Evolutionary conservation across 257 asterid species (phyloP).

Genomic region (Linderniella brevidens): DNA sequence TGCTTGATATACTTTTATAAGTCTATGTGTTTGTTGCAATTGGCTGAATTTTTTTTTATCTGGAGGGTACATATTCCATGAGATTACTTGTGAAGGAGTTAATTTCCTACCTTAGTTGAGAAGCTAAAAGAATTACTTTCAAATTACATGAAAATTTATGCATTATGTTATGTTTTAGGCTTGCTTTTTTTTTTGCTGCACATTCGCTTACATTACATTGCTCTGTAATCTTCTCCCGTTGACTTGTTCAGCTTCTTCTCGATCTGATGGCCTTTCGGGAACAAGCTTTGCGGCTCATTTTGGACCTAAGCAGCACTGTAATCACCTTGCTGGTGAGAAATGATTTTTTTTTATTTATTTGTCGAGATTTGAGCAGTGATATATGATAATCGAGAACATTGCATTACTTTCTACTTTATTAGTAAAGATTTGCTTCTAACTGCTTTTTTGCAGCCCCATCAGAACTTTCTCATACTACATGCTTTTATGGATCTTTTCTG

Average conservation of each 20-base stretch:
- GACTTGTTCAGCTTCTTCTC: constrained; percentile 71
- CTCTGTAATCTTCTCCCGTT: constrained; percentile 13
- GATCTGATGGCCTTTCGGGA: constrained; percentile 97
- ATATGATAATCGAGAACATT: neutral
- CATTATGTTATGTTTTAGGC: neutral
- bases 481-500: constrained; percentile 98
- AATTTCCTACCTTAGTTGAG: too few relatives aligned
- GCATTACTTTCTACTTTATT: neutral
- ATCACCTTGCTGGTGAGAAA: constrained; percentile 89
- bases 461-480: constrained; percentile 86
- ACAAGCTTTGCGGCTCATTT: constrained; percentile 91
- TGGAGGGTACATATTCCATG: too few relatives aligned
- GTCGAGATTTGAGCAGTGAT: neutral
- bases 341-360: constrained; percentile 6
- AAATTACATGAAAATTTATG: neutral
- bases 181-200: constrained; percentile 7
- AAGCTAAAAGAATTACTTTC: neutral
- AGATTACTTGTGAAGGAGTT: too few relatives aligned
- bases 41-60: too few relatives aligned
- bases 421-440: constrained; percentile 8
- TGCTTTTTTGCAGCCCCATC: constrained; percentile 81
- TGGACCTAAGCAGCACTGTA: constrained; percentile 97
- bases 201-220: neutral
- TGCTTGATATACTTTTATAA: too few relatives aligned
- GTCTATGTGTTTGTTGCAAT: too few relatives aligned